Evolutionary conservation across 495 filamentous ascomycete species (phyloP).

Genomic region (Filosporella fistucella): DNA sequence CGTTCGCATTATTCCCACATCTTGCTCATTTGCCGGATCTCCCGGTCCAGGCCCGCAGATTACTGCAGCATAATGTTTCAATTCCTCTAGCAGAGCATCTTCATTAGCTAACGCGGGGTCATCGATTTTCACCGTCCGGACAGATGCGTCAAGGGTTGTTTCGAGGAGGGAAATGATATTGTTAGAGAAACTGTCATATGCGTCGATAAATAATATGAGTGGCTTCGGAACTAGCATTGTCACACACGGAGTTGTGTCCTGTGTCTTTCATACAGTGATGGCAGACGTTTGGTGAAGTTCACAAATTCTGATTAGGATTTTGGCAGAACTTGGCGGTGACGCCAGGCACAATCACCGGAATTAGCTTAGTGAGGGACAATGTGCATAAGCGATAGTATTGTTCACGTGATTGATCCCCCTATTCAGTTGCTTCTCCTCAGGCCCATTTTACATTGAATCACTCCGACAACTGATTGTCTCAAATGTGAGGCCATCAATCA

Average conservation of each 20-base stretch:
- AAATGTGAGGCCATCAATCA: too few species aligned
- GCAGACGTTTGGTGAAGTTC: too few species aligned
- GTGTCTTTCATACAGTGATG: too few species aligned
- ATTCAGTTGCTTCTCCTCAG: too few species aligned
- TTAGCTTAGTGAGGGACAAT: too few species aligned
- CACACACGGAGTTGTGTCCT: conserved; percentile 7
- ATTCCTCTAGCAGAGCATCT: conserved; percentile 30
- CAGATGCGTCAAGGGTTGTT: conserved; percentile 55
- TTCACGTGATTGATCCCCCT: too few species aligned
- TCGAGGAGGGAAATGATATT: conserved; percentile 81
- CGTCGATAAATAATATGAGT: conserved; percentile 79
- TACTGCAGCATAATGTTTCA: conserved; percentile 66
- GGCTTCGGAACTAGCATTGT: conserved; percentile 19
- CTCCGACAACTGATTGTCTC: too few species aligned
- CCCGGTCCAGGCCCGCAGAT: conserved; percentile 82
- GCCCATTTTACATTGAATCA: too few species aligned
- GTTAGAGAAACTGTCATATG: conserved; percentile 93
- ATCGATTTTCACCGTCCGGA: conserved; percentile 72
- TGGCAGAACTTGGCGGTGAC: too few species aligned
- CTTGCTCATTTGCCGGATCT: conserved; percentile 47
- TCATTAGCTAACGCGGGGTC: conserved; percentile 24
- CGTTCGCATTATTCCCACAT: conserved; percentile 75
- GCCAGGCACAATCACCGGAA: too few species aligned
- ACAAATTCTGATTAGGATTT: too few species aligned
- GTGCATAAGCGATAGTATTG: too few species aligned